A percentile compares a stretch with the other conserved stretches of the same genome.
phyloP scores from a whole-genome alignment of 345 rosid genomes.

The Bruguiera gymnorhiza region DNA sequence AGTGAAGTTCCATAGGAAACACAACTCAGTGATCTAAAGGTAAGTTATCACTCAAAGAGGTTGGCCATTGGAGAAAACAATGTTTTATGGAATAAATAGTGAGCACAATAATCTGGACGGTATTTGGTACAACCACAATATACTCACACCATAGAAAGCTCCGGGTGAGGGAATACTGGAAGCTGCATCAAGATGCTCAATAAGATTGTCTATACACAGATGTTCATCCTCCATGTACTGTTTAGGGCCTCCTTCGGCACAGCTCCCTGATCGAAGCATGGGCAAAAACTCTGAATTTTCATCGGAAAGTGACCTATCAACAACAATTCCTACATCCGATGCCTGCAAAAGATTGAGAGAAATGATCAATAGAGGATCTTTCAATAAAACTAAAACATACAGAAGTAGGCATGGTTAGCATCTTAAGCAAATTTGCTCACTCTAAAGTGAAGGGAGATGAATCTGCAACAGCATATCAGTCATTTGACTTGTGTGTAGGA shows the following conservation, averaged over 20 bases:
- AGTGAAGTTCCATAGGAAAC: background rate
- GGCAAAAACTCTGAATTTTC: constrained; percentile 57
- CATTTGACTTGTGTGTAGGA: no score
- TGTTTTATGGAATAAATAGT: no score
- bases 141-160: constrained; percentile 94
- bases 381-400: background rate
- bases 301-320: constrained; percentile 46
- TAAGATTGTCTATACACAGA: constrained; percentile 79
- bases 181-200: constrained; percentile 47
- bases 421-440: no score
- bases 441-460: no score
- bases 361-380: background rate
- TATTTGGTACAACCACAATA: background rate
- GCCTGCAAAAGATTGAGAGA: constrained; percentile 44
- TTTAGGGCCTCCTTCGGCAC: constrained; percentile 90
- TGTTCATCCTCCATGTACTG: constrained; percentile 95
- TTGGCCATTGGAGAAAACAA: background rate
- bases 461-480: no score
- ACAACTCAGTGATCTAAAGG: background rate
- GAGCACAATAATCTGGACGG: background rate
- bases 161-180: constrained; percentile 56
- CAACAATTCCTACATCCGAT: constrained; percentile 49
- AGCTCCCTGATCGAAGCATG: constrained; percentile 78
- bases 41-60: background rate
- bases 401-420: background rate